Base-by-base conservation (phyloP, 2,329 filamentous ascomycete genomes). In the Rhynchosporium secalis region DNA sequence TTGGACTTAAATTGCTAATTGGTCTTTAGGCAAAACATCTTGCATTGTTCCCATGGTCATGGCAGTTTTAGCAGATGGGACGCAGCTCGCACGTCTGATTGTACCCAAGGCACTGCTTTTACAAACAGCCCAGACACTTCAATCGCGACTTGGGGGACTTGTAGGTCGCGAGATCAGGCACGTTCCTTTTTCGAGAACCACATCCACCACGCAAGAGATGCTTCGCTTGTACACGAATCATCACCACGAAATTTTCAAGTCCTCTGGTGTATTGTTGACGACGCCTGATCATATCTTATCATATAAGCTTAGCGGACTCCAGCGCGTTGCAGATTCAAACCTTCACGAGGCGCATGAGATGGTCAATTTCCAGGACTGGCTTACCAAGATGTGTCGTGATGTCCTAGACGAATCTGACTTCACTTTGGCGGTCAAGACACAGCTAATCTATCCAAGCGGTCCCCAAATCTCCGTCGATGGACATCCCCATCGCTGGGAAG, bases 21-120 rank as follows among this genome's bases (percentile, higher is more conserved):
- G 20, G 3, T 28, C 28, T 38, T 38, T 58, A 82, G 81, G 83
- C 0, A 87, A 86, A 72, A 86, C 83, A 0, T 83, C 81, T 0
- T 79, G 78, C 56, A 82, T 85, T 33, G 78, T 85, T 9, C 83
- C 82, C 0, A 82, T 85, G 78, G 80, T 76, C 0, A 76, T 78
- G 0, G 75, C 76, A 0, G 64, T 76, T 0, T 71, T 85, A 0
- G 81, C 82, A 0, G 73, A 85, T 64, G 72, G 75, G 0, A 71
- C 66, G 9, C 62, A 65, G 6, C 68, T 85, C 0, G 70, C 75
- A 0, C 72, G 82, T 4, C 71, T 82, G 0, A 63, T 83, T 2
- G 77, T 82, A 1, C 77, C 77, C 0, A 77, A 78, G 56, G 71
- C 79, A 1, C 70, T 82, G 12, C 71, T 80, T 0, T 69, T 77